These are phyloP conservation scores for Penicillium cinerascens DNA, from an alignment of 495 filamentous ascomycete genomes.

Conservation along the genomic window DNA sequence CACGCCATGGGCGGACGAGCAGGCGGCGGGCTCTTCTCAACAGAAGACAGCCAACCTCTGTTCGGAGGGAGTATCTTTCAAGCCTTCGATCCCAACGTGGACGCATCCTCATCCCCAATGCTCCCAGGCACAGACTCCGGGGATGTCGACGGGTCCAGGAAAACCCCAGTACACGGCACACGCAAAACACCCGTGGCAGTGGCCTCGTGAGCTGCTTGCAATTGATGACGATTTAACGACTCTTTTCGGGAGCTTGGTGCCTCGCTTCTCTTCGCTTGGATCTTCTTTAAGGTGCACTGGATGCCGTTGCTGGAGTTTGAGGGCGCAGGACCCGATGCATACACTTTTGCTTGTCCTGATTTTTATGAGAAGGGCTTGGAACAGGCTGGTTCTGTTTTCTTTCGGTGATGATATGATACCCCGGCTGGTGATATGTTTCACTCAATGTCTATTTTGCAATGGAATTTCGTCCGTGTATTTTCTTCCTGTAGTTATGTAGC, in stretches of 20 bases:
- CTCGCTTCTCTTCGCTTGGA: conserved; percentile 1
- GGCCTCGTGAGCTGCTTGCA: conserved; percentile 5
- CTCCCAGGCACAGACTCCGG: conserved; percentile 19
- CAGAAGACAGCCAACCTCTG: conserved; percentile 29
- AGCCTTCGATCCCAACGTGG: conserved; percentile 26
- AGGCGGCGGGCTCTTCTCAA: conserved; percentile 46
- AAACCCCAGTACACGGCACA: conserved; percentile 21
- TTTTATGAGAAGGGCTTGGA: conserved; percentile 5
- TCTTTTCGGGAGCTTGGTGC: conserved; percentile 1
- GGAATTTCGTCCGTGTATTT: not conserved
- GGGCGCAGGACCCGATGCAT: conserved; percentile 5
- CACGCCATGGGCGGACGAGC: conserved; percentile 59
- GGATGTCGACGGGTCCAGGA: conserved; percentile 16
- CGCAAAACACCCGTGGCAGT: conserved; percentile 24
- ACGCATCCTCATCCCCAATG: conserved; percentile 19
- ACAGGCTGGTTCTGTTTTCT: conserved; percentile 20
- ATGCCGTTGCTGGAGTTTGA: conserved; percentile 19
- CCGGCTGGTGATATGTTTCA: conserved; percentile 9
- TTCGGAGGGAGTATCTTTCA: conserved; percentile 34
- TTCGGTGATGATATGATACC: conserved; percentile 31
- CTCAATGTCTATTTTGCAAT: not conserved
- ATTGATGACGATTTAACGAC: conserved; percentile 17
- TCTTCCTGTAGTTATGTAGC: not conserved
- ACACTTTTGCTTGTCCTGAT: conserved; percentile 1
- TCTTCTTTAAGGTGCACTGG: no score